Base-by-base conservation (phyloP, 2,329 filamentous ascomycete genomes). In the Trichoderma harzianum region DNA sequence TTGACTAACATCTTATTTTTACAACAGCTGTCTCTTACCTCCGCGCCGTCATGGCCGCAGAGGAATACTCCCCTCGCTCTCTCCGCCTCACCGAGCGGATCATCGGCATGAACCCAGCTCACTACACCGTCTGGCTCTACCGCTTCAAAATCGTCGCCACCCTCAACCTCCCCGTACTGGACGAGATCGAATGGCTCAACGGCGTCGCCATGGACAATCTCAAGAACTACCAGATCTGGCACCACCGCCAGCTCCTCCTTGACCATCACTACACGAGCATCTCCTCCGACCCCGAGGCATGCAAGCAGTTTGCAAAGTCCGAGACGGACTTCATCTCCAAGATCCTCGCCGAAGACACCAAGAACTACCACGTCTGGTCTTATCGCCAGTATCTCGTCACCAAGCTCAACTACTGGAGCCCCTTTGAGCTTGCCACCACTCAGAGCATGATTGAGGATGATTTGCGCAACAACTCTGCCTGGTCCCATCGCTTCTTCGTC, bases 171-270 rank as follows among this genome's bases (percentile, higher is more conserved):
- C 84, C 90, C 69, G 84, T 96, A 58, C 82, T 85, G 3, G 87
- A 91, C 72, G 96, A 99, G 81, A 86, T 98, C 61, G 84, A 85
- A 57, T 99, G 95, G 94, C 86, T 99, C 66, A 97, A 98, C 82
- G 85, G 89, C 12, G 90, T 96, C 32, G 93, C 95, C 12, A 85
- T 97, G 67, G 86, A 89, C 71, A 92, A 97, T 80, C 90, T 97
- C 78, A 99, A 99, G 82, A 99, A 98, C 84, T 99, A 99, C 84
- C 96, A 99, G 83, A 99, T 99, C 81, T 99, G 96, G 93, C 90
- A 92, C 80, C 90, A 91, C 77, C 87, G 90, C 30, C 89, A 91
- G 80, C 83, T 90, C n/a, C 84, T 92, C 36, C 84, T 91, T 67
- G 88, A 92, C 75, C 80, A 86, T 74, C 84, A 89, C 76, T 85